Conservation (phyloP, 129 eudicot species). For the Cynara cardunculus region DNA sequence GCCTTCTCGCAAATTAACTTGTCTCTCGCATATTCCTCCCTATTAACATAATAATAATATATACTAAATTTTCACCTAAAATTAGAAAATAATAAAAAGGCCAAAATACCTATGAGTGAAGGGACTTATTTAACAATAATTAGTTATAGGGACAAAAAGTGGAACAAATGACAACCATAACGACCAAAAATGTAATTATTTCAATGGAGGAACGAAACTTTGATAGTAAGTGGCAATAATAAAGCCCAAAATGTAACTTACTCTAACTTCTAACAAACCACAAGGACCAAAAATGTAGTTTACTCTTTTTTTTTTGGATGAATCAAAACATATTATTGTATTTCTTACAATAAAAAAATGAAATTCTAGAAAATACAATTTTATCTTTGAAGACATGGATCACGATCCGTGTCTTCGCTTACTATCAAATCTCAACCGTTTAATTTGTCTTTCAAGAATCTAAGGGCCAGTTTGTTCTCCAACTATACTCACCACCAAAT, state of each 20-base stretch:
- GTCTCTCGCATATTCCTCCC: no score
- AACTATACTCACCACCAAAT: background rate
- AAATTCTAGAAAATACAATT: no score
- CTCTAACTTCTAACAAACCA: background rate
- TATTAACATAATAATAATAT: background rate
- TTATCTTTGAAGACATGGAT: background rate
- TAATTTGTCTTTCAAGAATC: background rate
- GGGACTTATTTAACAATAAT: background rate
- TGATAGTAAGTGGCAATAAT: background rate
- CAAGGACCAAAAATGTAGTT: background rate
- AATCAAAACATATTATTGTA: background rate
- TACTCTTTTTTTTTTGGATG: background rate
- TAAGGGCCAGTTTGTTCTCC: background rate
- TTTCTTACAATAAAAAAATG: no score
- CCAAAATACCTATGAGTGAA: background rate
- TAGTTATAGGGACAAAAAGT: background rate
- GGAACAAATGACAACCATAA: background rate
- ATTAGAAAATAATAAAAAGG: no score
- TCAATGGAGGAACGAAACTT: background rate
- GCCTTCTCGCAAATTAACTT: no score
- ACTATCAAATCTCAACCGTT: background rate
- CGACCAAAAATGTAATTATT: background rate
- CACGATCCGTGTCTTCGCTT: background rate
- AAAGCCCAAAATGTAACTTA: background rate
- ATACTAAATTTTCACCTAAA: no score